phyloP scores from a whole-genome alignment of 345 rosid species.

The Euphorbia lathyris region DNA sequence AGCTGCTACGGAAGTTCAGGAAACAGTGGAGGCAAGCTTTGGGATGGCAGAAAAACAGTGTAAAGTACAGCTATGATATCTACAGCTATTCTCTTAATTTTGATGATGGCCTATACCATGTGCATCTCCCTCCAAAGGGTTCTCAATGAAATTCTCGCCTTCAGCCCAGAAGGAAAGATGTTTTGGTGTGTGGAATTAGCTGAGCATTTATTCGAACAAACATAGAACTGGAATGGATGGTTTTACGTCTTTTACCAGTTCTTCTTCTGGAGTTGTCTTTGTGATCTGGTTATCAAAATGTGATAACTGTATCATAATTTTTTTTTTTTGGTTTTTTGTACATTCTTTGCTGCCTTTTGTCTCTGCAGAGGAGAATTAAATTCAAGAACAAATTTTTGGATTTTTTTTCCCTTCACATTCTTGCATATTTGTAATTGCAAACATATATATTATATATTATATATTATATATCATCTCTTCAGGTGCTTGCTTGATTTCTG shows the following conservation, averaged over 20 bases:
- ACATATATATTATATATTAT: too few species aligned
- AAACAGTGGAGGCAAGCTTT: constrained; percentile 23
- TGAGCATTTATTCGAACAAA: background rate
- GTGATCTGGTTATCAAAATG: too few species aligned
- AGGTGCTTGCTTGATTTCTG: background rate
- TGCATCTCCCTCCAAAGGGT: background rate
- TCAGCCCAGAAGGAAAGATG: background rate
- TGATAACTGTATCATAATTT: too few species aligned
- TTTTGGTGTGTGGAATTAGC: too few species aligned
- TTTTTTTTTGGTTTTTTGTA: too few species aligned
- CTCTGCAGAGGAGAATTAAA: background rate
- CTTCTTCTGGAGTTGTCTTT: too few species aligned
- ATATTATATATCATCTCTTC: background rate
- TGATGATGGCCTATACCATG: constrained; percentile 26
- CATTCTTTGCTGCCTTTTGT: background rate
- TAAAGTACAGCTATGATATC: constrained; percentile 32
- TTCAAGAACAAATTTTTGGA: background rate
- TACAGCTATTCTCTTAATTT: constrained; percentile 35
- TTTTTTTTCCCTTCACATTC: background rate
- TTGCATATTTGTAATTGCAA: background rate
- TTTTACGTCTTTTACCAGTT: too few species aligned
- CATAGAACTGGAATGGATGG: background rate
- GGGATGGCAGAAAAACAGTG: constrained; percentile 19
- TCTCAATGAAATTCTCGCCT: background rate
- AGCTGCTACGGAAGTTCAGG: constrained; percentile 24